A percentile compares a stretch with the other conserved stretches of the same genome.
These are phyloP conservation scores for Globisporangium splendens DNA, from an alignment of 352 stramenopile genomes.

Conservation along the genomic window DNA sequence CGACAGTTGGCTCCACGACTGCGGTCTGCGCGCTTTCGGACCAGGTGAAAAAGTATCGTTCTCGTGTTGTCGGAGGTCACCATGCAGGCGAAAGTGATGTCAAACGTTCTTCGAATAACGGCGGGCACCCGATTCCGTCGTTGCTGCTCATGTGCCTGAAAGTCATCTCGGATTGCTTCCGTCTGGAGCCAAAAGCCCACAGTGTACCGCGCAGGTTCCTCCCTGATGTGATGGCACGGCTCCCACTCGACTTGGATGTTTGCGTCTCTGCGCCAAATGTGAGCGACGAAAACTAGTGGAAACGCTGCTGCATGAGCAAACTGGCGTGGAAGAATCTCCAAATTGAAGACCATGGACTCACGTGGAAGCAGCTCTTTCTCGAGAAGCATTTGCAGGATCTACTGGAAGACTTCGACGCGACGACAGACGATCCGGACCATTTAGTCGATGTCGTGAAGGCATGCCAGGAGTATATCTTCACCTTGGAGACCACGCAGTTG, in stretches of 20 bases:
- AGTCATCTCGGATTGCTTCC: constrained; percentile 74
- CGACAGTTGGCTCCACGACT: constrained; percentile 62
- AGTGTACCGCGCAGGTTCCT: constrained; percentile 80
- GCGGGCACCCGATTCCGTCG: constrained; percentile 28
- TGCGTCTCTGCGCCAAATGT: constrained; percentile 80
- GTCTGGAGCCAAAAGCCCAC: constrained; percentile 57
- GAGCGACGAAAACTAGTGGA: constrained; percentile 94
- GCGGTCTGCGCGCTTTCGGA: constrained; percentile 69
- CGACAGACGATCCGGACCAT: constrained; percentile 42
- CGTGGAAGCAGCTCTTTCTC: constrained; percentile 93
- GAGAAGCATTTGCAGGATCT: constrained; percentile 71
- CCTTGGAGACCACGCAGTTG: constrained; percentile 84
- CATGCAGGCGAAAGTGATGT: constrained; percentile 21
- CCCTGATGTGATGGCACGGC: constrained; percentile 70
- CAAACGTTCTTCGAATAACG: constrained; percentile 4
- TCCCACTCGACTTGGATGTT: constrained; percentile 82
- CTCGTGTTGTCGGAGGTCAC: constrained; percentile 42
- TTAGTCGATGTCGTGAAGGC: constrained; percentile 73
- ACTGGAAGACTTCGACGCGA: constrained; percentile 75
- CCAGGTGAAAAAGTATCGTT: constrained; percentile 81
- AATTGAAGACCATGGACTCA: constrained; percentile 88
- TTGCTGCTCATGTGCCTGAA: constrained; percentile 77
- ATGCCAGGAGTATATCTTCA: constrained; percentile 88
- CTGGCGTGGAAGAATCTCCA: constrained; percentile 89
- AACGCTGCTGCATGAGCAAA: constrained; percentile 80